These are phyloP conservation scores for Xylaria acuta DNA, from an alignment of 495 filamentous ascomycete species.

Conservation along the genomic window DNA sequence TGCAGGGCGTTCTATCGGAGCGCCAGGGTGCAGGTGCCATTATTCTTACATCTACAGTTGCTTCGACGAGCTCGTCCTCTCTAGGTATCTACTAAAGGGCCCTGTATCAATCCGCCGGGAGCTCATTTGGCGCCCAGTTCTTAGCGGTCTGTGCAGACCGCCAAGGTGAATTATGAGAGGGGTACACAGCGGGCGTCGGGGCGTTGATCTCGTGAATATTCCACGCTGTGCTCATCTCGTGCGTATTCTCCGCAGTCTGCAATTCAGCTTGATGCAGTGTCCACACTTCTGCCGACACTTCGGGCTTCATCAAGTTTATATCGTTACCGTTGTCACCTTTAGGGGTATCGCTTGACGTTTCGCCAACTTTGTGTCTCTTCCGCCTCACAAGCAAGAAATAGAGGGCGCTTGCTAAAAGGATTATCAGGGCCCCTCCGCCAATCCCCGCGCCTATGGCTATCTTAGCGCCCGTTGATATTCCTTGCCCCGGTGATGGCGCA, in stretches of 20 bases:
- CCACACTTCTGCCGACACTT: neutral
- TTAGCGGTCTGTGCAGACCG: neutral
- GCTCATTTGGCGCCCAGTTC: neutral
- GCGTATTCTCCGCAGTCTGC: neutral
- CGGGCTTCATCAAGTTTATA: neutral
- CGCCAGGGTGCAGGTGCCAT: neutral
- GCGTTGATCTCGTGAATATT: slow-evolving; percentile 11
- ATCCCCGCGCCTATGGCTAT: slow-evolving; percentile 5
- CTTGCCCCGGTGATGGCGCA: neutral
- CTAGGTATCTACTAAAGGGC: no score
- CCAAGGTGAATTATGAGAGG: slow-evolving; percentile 13
- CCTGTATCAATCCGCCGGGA: neutral
- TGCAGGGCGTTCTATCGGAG: neutral
- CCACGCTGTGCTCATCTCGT: slow-evolving; percentile 10
- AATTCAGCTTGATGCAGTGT: slow-evolving; percentile 2
- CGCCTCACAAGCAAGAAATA: slow-evolving; percentile 2
- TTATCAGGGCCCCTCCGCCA: neutral
- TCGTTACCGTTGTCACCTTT: neutral
- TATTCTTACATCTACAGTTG: neutral
- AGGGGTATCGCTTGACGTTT: neutral
- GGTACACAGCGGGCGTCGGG: neutral
- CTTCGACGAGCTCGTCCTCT: neutral
- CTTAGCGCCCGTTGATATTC: neutral
- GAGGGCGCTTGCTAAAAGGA: neutral
- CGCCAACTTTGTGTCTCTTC: neutral